A percentile compares a stretch with the other conserved stretches of the same genome.
These are phyloP conservation scores for Stachybotrys chartarum DNA, from an alignment of 2,329 filamentous ascomycete species.

Conservation along the genomic window DNA sequence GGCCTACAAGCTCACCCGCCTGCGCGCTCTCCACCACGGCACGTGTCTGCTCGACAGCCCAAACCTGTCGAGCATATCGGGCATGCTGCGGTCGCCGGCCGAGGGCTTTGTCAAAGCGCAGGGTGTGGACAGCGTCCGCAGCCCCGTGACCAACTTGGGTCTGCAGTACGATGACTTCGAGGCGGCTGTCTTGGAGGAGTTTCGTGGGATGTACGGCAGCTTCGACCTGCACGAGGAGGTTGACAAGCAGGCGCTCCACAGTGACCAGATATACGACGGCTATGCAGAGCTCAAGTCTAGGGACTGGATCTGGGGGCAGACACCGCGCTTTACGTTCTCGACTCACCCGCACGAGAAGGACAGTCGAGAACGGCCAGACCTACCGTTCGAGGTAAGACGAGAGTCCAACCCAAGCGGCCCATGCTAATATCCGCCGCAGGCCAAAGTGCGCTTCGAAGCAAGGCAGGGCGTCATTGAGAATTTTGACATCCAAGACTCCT, in stretches of 20 bases:
- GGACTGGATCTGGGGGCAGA: conserved; percentile 79
- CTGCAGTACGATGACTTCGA: conserved; percentile 41
- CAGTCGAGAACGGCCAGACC: conserved; percentile 43
- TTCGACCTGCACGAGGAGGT: conserved; percentile 30
- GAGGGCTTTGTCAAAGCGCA: conserved; percentile 69
- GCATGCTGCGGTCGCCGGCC: conserved; percentile 71
- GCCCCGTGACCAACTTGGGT: conserved; percentile 72
- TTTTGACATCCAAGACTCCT: conserved; percentile 16
- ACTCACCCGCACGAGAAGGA: conserved; percentile 53
- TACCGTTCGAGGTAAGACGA: conserved; percentile 37
- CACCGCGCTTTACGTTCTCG: conserved; percentile 72
- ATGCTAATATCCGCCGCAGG: conserved; percentile 9
- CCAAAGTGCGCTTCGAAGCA: conserved; percentile 26
- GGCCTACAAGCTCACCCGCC: conserved; percentile 84
- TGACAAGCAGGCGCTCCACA: conserved; percentile 40
- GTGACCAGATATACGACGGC: conserved; percentile 38
- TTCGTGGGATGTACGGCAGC: conserved; percentile 57
- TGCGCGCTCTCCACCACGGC: conserved; percentile 82
- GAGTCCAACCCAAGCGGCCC: neutral
- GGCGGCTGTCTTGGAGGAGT: conserved; percentile 55
- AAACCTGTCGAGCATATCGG: conserved; percentile 62
- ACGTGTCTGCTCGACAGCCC: conserved; percentile 78
- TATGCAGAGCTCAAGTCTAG: conserved; percentile 39
- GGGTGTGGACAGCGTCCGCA: conserved; percentile 88
- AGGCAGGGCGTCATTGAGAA: conserved; percentile 28